These are phyloP conservation scores for Tricholoma terreum DNA, from an alignment of 768 basidiomycete genomes.

Conservation along the genomic window DNA sequence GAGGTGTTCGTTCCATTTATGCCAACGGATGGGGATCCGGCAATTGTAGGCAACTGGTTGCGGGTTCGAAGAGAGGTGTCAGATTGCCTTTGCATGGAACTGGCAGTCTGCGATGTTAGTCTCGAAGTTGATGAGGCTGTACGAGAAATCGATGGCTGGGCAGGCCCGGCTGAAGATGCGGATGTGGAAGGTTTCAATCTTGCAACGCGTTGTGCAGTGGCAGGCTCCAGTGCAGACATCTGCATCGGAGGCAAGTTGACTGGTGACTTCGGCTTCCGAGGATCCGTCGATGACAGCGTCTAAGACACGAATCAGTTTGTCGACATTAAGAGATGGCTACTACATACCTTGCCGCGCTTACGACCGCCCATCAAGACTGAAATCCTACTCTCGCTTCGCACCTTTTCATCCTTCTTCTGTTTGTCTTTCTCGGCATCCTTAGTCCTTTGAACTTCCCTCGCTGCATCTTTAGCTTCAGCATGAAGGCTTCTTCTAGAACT, in stretches of 20 bases:
- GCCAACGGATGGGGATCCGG: slow-evolving; percentile 89
- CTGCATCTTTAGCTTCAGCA: slow-evolving; percentile 58
- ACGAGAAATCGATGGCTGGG: slow-evolving; percentile 29
- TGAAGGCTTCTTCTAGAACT: slow-evolving; percentile 80
- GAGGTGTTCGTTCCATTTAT: slow-evolving; percentile 47
- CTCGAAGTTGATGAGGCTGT: slow-evolving; percentile 50
- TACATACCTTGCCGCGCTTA: slow-evolving; percentile 83
- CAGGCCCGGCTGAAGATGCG: slow-evolving; percentile 41
- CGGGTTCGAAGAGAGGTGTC: slow-evolving; percentile 76
- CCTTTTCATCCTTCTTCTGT: slow-evolving; percentile 77
- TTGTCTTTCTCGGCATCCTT: slow-evolving; percentile 49
- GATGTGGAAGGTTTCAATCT: slow-evolving; percentile 62
- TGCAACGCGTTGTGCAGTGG: slow-evolving; percentile 83
- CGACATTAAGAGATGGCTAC: slow-evolving; percentile 1
- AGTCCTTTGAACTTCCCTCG: slow-evolving; percentile 39
- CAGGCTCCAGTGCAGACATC: slow-evolving; percentile 76
- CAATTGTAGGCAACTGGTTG: slow-evolving; percentile 83
- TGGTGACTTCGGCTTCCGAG: slow-evolving; percentile 68
- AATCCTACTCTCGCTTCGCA: slow-evolving; percentile 86
- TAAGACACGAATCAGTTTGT: slow-evolving; percentile 27
- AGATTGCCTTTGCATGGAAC: slow-evolving; percentile 85
- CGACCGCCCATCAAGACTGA: slow-evolving; percentile 84
- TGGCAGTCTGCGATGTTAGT: slow-evolving; percentile 77
- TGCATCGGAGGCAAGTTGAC: slow-evolving; percentile 87
- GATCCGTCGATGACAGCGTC: slow-evolving; percentile 83